phyloP scores from a whole-genome alignment of 2,329 filamentous ascomycete species.

The Fusarium sp. region DNA sequence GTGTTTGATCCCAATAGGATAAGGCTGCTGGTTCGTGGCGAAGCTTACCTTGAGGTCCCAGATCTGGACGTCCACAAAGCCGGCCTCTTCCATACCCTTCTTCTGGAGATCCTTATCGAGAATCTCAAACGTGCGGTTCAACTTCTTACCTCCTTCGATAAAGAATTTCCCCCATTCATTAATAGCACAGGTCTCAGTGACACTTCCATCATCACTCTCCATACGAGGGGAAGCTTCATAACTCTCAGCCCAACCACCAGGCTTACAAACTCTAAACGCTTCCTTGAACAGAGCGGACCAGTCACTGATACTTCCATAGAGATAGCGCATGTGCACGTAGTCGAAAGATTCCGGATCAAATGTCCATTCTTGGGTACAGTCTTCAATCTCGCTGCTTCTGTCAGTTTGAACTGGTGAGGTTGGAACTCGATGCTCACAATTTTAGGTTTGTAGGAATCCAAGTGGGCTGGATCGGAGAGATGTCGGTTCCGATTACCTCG shows the following conservation, averaged over 20 bases:
- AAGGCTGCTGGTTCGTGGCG: background rate
- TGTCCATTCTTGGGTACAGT: slow-evolving; percentile 3
- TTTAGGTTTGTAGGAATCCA: slow-evolving; percentile 9
- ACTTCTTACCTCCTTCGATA: background rate
- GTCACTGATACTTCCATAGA: slow-evolving; percentile 1
- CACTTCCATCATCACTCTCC: background rate
- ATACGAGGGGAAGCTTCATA: slow-evolving; percentile 1
- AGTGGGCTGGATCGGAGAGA: slow-evolving; percentile 6
- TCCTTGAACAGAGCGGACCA: slow-evolving; percentile 1
- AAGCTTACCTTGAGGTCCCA: background rate
- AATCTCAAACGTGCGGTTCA: background rate
- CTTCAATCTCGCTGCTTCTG: background rate
- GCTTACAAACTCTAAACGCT: background rate
- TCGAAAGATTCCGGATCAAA: background rate
- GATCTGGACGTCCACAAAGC: background rate
- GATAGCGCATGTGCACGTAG: slow-evolving; percentile 15
- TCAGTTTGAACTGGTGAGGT: background rate
- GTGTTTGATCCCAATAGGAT: background rate
- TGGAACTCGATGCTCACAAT: background rate
- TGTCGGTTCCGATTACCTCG: slow-evolving; percentile 4
- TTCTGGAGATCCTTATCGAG: background rate
- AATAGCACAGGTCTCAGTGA: background rate
- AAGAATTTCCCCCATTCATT: slow-evolving; percentile 7
- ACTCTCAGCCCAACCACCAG: background rate
- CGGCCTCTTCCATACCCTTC: background rate